Base-by-base conservation (phyloP, 805 yeast species). In the Pichia phayaonensis region DNA sequence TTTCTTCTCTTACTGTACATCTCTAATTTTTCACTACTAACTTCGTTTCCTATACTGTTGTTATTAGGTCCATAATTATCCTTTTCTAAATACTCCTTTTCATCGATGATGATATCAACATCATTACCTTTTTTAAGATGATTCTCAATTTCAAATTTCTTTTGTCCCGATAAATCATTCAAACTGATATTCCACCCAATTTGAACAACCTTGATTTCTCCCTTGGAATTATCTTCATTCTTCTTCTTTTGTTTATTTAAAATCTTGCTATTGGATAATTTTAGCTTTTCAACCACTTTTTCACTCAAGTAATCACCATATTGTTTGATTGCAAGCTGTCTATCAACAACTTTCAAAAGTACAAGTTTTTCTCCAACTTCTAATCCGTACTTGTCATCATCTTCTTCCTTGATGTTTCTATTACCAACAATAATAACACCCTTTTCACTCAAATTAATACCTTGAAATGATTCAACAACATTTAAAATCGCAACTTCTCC, bases 141-240 rank as follows among this genome's bases (percentile, higher is more conserved):
- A 2, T 65, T 60, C 40, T 64, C 58, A 18, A 81, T 74, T 56
- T 81, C 86, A 48, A 71, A 69, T 15, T 67, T 65, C 59, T 81
- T 81, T 53, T 81, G 86, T 39, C 74, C 72, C 26, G 59, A 61
- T 50, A 81, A 64, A 61, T 81, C 86, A 41, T 74, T 72, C 34
- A 66, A 62, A n/a, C 75, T 73, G 21, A 80, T 80, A 44, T 75
- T 73, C 85, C 85, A 81, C 12, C 80, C 72, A 4, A 81, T 61
- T 42, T 73, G 73, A 34, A 81, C 64, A 31, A 72, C 64, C 55
- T 80, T 80, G 4, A 50, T 42, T 13, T 47, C 54, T 8, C 34
- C 40, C 4, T 42, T 45, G 21, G 34, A 47, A 24, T 48, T 47
- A 18, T 51, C 42, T 12, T 47, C 43, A 16, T 48, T 44, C 18